Percentiles rank a stretch among this genome's conserved stretches.
Evolutionary conservation across 2,329 filamentous ascomycete genomes (phyloP).

Genomic region (Curvularia eragrostidis): DNA sequence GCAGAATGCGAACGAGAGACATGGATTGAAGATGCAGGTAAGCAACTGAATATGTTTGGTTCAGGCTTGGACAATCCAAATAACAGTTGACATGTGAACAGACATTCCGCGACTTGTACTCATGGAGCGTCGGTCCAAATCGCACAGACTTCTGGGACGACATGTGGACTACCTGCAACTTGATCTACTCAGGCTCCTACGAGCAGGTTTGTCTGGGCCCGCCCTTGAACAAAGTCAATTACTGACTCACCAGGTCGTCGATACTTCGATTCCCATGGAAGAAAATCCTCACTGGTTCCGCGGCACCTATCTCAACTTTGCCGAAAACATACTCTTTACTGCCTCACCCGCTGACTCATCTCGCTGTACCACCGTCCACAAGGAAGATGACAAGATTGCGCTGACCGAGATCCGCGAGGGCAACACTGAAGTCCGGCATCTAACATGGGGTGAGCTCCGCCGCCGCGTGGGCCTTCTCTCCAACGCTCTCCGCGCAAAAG

Average conservation of each 20-base stretch:
- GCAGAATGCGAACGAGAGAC: constrained; percentile 65
- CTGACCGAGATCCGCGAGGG: constrained; percentile 77
- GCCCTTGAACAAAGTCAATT: too few relatives aligned
- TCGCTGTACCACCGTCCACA: constrained; percentile 62
- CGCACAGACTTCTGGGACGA: constrained; percentile 56
- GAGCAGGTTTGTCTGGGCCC: constrained; percentile 25
- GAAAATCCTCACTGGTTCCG: constrained; percentile 78
- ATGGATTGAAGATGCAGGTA: constrained; percentile 65
- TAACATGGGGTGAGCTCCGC: constrained; percentile 73
- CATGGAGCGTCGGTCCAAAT: constrained; percentile 67
- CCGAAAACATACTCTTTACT: constrained; percentile 79
- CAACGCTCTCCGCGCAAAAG: constrained; percentile 69
- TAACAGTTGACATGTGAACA: constrained; percentile 39
- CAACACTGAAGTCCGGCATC: constrained; percentile 56
- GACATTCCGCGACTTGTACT: constrained; percentile 73
- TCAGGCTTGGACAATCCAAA: too few relatives aligned
- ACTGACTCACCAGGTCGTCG: constrained; percentile 59
- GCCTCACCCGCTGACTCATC: constrained; percentile 52
- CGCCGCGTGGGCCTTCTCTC: constrained; percentile 64
- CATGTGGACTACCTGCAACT: constrained; percentile 36
- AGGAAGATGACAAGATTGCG: constrained; percentile 74
- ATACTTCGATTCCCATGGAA: constrained; percentile 73
- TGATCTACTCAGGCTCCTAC: constrained; percentile 43
- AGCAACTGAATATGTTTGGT: neutral
- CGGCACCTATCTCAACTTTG: constrained; percentile 76